Percentiles rank a stretch among this genome's conserved stretches.
phyloP scores from a whole-genome alignment of 192 early-diverging fungal species.

The Gigaspora rosea region DNA sequence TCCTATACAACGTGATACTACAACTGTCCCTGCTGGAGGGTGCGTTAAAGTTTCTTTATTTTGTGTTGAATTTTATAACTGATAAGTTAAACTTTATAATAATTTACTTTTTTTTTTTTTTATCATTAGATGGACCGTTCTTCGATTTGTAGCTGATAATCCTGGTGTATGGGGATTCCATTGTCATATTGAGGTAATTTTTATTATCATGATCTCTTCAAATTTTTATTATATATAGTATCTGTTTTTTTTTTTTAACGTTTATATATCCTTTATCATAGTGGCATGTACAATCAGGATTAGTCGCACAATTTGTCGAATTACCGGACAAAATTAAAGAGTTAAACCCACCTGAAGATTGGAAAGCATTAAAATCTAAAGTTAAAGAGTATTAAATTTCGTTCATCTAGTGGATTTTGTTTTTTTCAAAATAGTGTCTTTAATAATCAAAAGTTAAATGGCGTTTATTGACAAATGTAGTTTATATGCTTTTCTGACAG shows the following conservation, averaged over 20 bases:
- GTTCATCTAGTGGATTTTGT: too few relatives aligned
- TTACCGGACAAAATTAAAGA: too few relatives aligned
- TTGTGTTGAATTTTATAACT: too few relatives aligned
- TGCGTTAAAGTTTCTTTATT: neutral
- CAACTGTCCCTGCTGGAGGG: conserved; percentile 37
- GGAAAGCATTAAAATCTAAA: conserved; percentile 38
- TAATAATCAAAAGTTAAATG: too few relatives aligned
- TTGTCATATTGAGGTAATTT: conserved; percentile 71
- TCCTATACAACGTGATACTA: conserved; percentile 41
- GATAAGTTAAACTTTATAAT: neutral
- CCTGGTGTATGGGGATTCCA: conserved; percentile 84
- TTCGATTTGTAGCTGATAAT: conserved; percentile 81
- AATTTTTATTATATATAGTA: neutral
- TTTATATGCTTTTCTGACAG: too few relatives aligned
- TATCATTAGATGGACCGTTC: conserved; percentile 38
- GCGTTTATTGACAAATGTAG: too few relatives aligned
- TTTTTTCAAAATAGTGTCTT: too few relatives aligned
- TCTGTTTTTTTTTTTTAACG: neutral
- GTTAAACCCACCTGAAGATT: conserved; percentile 41
- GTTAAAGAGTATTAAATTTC: conserved; percentile 19
- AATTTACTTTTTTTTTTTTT: neutral
- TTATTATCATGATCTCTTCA: neutral
- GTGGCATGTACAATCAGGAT: conserved; percentile 44
- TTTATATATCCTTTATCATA: conserved; percentile 35
- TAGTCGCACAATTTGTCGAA: too few relatives aligned